Conservation (phyloP, 352 stramenopile genomes). For the Globisporangium solare region DNA sequence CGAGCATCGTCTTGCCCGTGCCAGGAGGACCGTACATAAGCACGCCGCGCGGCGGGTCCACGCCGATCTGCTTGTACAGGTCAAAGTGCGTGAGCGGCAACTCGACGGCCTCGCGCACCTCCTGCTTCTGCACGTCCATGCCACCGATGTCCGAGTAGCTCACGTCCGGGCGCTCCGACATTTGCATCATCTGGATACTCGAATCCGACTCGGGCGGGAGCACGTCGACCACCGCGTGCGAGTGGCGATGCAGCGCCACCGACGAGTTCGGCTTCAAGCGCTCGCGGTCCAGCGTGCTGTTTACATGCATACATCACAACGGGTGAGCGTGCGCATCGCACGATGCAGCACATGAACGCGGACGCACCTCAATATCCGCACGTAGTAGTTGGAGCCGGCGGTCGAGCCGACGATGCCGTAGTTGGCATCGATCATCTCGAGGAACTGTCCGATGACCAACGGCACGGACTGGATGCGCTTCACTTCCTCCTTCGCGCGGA, state of each 20-base stretch:
- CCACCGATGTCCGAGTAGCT: slow-evolving; percentile 96
- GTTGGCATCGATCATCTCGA: slow-evolving; percentile 99
- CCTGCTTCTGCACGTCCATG: slow-evolving; percentile 99
- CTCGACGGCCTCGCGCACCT: slow-evolving; percentile 99
- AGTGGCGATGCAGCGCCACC: slow-evolving; percentile 97
- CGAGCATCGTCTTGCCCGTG: slow-evolving; percentile 99
- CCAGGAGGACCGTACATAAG: slow-evolving; percentile 96
- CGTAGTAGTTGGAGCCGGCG: slow-evolving; percentile 98
- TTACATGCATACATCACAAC: background rate
- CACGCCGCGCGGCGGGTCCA: slow-evolving; percentile 98
- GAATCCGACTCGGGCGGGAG: slow-evolving; percentile 98
- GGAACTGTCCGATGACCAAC: slow-evolving; percentile 99
- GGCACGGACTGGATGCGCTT: slow-evolving; percentile 99
- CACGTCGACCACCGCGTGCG: slow-evolving; percentile 98
- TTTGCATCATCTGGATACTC: slow-evolving; percentile 98
- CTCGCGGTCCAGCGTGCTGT: slow-evolving; percentile 96
- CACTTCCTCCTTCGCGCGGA: slow-evolving; percentile 99
- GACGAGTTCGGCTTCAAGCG: slow-evolving; percentile 98
- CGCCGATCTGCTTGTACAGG: slow-evolving; percentile 99
- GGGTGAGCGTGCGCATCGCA: no score
- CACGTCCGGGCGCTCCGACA: slow-evolving; percentile 98
- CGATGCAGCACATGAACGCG: background rate
- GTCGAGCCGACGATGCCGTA: slow-evolving; percentile 98
- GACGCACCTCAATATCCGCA: slow-evolving; percentile 89
- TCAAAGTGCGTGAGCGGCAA: slow-evolving; percentile 99